A percentile compares a stretch with the other conserved stretches of the same genome.
These are phyloP conservation scores for Ramaria sp. DNA, from an alignment of 768 basidiomycete genomes.

Conservation along the genomic window DNA sequence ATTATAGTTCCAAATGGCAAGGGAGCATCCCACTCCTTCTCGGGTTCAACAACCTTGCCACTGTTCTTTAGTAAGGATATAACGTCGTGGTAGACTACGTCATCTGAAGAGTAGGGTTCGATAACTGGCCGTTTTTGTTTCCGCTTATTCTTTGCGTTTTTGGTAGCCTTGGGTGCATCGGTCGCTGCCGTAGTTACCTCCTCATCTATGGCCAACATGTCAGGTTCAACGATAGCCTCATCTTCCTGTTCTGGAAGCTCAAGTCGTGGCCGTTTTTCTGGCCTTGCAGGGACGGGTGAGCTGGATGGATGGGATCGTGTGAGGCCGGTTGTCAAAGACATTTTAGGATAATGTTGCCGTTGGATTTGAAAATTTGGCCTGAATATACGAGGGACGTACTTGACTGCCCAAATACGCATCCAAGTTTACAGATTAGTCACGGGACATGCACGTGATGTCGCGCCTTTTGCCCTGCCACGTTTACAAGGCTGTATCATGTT, in stretches of 20 bases:
- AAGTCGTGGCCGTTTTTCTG: background rate
- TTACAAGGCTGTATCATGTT: background rate
- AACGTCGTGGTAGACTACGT: constrained; percentile 69
- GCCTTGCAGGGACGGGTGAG: background rate
- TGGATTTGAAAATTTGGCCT: background rate
- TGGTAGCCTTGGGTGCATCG: background rate
- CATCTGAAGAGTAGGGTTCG: constrained; percentile 60
- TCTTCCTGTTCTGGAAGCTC: background rate
- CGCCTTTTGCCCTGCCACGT: too few species aligned
- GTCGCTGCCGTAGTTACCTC: too few species aligned
- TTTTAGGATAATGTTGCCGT: background rate
- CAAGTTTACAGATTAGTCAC: background rate
- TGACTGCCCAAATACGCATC: too few species aligned
- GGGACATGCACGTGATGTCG: background rate
- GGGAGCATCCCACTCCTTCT: constrained; percentile 46
- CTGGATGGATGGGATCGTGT: background rate
- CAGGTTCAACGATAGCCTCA: background rate
- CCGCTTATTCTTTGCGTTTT: constrained; percentile 25
- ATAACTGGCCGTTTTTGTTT: constrained; percentile 28
- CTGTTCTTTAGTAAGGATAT: constrained; percentile 52
- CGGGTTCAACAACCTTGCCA: constrained; percentile 34
- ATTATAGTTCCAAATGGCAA: constrained; percentile 51
- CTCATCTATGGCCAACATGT: too few species aligned
- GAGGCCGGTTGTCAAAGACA: background rate
- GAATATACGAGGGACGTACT: background rate